Conservation (phyloP, 352 stramenopile genomes). For the Globisporangium orthogonon region DNA sequence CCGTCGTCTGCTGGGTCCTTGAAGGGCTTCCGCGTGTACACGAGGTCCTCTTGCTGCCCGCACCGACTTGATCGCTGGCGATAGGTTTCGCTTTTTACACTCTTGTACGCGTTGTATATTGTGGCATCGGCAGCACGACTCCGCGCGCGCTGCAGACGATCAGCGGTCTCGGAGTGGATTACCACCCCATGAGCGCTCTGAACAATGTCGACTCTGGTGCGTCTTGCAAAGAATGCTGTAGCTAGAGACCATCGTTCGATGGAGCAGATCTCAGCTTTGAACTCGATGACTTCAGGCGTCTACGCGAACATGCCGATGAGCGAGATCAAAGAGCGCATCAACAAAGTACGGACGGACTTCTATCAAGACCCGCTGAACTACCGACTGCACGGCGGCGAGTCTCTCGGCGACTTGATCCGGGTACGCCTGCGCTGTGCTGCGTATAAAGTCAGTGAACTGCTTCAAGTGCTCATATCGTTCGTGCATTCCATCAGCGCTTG, state of each 20-base stretch:
- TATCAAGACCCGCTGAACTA: constrained; percentile 44
- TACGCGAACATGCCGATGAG: constrained; percentile 34
- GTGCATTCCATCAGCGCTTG: constrained; percentile 15
- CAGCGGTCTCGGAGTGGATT: constrained; percentile 27
- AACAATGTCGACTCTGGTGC: constrained; percentile 36
- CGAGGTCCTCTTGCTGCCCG: constrained; percentile 16
- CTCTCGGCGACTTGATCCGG: constrained; percentile 34
- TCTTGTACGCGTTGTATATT: neutral
- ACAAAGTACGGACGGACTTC: constrained; percentile 28
- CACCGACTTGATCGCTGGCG: neutral
- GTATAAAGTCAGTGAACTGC: neutral
- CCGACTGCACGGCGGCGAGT: constrained; percentile 37
- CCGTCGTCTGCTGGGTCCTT: neutral
- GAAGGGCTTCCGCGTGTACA: constrained; percentile 31
- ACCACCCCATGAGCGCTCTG: constrained; percentile 32
- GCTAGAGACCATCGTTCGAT: neutral
- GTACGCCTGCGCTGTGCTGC: constrained; percentile 13
- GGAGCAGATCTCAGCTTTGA: neutral
- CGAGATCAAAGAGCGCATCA: constrained; percentile 31
- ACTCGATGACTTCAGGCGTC: constrained; percentile 12
- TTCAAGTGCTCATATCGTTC: too few relatives aligned
- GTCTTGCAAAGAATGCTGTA: neutral
- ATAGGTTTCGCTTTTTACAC: neutral
- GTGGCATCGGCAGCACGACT: constrained; percentile 18
- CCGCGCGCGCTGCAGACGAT: constrained; percentile 37